Evolutionary conservation across 768 basidiomycete species (phyloP), one percentile per base, ranked within the genome.

Genomic region (Leucosporidium creatinivorum): DNA sequence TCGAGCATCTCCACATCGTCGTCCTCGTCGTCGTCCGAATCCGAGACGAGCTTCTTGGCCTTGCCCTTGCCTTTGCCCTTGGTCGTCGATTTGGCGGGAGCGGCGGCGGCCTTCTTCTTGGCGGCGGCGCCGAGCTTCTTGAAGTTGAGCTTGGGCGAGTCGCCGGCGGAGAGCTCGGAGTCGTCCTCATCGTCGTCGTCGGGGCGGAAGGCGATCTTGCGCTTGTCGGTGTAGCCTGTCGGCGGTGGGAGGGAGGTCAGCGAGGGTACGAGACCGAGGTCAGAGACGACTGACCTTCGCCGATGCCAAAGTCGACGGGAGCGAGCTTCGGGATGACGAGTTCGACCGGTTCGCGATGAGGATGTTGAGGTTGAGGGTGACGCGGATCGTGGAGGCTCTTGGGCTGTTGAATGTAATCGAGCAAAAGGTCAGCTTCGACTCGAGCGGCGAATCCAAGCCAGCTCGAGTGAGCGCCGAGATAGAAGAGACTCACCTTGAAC

Each of bases 171-270:
- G 25, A 31, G 33, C n/a, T 23, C 57, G 21, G 67, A 15, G 0
- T 58, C 63, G 8, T 66, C 70, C 15, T 66, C 70, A 31, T 63
- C 64, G 28, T 72, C 70, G 3, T 72, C 70, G 18, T 65, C 51
- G 30, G 61, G 67, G 33, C 61, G 48, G 39, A 56, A 62, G 0
- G 64, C 12, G 3, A 49, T 55, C 30, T 61, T 66, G 58, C 62
- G 59, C 52, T 62, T 61, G 25, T 59, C 68, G 44, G 54, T 63
- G 58, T 66, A 67, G 44, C 66, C 66, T 67, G 51, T 1, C 12
- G 15, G 15, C 0, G 1, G 8, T 18, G 13, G 8, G 36, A 54
- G 26, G 12, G 52, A 28, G 18, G n/a, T 51, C 50, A 23, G 39
- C 25, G n/a, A 36, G 0, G 25, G 18, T 8, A 8, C 1, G 19